Evolutionary conservation across 352 stramenopile species (phyloP).

Genomic region (Blastocystis sp.): DNA sequence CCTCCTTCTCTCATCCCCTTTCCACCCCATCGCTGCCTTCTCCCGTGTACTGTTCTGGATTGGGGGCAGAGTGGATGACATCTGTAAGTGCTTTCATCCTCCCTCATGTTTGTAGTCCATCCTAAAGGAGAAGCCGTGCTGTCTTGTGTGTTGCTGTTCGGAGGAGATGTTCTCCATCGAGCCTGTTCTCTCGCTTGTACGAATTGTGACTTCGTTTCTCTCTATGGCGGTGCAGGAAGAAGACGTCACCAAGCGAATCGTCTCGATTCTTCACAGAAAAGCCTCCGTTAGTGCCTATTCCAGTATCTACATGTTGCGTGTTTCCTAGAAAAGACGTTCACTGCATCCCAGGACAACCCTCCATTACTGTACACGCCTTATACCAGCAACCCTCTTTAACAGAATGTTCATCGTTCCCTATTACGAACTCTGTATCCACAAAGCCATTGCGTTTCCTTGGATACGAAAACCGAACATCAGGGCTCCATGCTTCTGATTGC

Average conservation of each 20-base stretch:
- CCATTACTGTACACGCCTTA: constrained; percentile 13
- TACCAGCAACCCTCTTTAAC: background rate
- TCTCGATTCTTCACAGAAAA: background rate
- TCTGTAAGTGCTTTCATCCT: background rate
- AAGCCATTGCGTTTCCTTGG: background rate
- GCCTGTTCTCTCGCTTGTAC: background rate
- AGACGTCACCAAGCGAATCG: background rate
- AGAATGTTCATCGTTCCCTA: background rate
- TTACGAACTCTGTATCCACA: background rate
- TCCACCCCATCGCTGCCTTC: background rate
- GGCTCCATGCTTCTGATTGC: background rate
- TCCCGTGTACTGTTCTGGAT: background rate
- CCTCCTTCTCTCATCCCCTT: background rate
- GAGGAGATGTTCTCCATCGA: constrained; percentile 2
- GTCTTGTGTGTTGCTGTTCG: constrained; percentile 16
- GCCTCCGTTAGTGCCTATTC: constrained; percentile 24
- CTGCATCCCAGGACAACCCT: background rate
- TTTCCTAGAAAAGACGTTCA: background rate
- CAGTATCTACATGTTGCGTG: constrained; percentile 23
- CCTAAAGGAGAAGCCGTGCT: background rate
- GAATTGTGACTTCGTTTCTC: background rate
- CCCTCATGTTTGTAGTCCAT: background rate
- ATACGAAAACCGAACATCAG: background rate
- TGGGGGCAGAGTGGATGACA: constrained; percentile 20
- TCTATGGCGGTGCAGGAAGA: background rate